phyloP scores from a whole-genome alignment of 2,329 filamentous ascomycete species.

The Pseudofabraea citricarpa region DNA sequence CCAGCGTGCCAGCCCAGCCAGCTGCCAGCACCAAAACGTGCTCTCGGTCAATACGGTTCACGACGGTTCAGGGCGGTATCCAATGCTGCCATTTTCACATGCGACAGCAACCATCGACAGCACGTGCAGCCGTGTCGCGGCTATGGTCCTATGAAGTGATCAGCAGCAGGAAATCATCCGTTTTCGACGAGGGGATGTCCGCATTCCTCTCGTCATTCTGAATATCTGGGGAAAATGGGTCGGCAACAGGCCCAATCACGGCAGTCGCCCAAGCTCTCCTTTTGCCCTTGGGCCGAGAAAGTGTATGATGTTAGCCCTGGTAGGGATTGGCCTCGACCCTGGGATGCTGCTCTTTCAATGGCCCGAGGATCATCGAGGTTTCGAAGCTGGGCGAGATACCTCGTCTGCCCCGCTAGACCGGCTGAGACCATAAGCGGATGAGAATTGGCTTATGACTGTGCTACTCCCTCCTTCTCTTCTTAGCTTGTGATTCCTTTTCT shows the following conservation, averaged over 20 bases:
- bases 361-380: slow-evolving; percentile 6
- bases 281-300: slow-evolving; percentile 6
- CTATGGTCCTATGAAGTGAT: too few relatives aligned
- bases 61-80: too few relatives aligned
- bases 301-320: not conserved
- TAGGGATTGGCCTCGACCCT: slow-evolving; percentile 1
- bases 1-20: too few relatives aligned
- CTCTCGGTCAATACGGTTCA: too few relatives aligned
- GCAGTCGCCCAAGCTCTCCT: not conserved
- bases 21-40: too few relatives aligned
- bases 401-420: slow-evolving; percentile 1
- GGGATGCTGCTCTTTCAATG: slow-evolving; percentile 1
- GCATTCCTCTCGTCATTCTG: not conserved
- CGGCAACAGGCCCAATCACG: slow-evolving; percentile 5
- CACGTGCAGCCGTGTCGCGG: too few relatives aligned
- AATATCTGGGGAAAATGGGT: not conserved
- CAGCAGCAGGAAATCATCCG: too few relatives aligned
- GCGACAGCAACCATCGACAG: too few relatives aligned
- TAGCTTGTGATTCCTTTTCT: slow-evolving; percentile 1
- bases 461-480: not conserved
- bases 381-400: not conserved
- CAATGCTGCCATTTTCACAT: too few relatives aligned
- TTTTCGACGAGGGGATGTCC: too few relatives aligned
- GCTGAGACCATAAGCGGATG: slow-evolving; percentile 1
- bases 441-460: not conserved